A percentile compares a stretch with the other conserved stretches of the same genome.
These are phyloP conservation scores for Marchantia polymorpha DNA, from an alignment of 225 moss, liverwort and hornwort species.

Conservation along the genomic window DNA sequence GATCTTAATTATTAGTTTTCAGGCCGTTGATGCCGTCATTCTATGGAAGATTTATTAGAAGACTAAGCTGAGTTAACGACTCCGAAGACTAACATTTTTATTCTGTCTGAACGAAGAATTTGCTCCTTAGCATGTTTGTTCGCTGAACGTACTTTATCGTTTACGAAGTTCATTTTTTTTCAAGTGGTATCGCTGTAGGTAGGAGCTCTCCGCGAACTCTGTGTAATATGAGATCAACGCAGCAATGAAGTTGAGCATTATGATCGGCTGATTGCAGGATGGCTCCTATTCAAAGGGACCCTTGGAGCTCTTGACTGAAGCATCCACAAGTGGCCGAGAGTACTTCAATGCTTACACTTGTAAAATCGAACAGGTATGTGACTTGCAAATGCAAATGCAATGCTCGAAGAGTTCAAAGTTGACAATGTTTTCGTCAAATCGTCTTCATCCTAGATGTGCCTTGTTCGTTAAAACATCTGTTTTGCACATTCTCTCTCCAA, in stretches of 20 bases:
- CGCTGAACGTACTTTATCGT: not conserved
- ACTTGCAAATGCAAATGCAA: not conserved
- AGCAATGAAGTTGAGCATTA: not conserved
- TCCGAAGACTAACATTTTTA: not conserved
- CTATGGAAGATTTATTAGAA: too few species aligned
- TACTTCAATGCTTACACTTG: slow-evolving; percentile 62
- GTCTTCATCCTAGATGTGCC: not conserved
- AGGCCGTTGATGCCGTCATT: too few species aligned
- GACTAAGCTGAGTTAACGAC: not conserved
- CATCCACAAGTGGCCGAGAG: slow-evolving; percentile 45
- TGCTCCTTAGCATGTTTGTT: not conserved
- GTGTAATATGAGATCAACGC: not conserved
- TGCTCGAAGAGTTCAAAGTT: not conserved
- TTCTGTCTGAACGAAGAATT: not conserved
- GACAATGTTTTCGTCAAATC: not conserved
- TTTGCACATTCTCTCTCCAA: too few species aligned
- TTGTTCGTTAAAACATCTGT: not conserved
- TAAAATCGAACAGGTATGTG: slow-evolving; percentile 80
- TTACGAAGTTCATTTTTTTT: not conserved
- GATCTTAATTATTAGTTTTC: not conserved
- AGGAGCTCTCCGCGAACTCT: not conserved
- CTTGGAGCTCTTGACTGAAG: slow-evolving; percentile 54
- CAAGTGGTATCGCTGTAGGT: not conserved
- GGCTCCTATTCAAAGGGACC: slow-evolving; percentile 94
- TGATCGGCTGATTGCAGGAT: slow-evolving; percentile 53